Base-by-base conservation (phyloP, 805 yeast genomes). In the Suhomyces sp. region DNA sequence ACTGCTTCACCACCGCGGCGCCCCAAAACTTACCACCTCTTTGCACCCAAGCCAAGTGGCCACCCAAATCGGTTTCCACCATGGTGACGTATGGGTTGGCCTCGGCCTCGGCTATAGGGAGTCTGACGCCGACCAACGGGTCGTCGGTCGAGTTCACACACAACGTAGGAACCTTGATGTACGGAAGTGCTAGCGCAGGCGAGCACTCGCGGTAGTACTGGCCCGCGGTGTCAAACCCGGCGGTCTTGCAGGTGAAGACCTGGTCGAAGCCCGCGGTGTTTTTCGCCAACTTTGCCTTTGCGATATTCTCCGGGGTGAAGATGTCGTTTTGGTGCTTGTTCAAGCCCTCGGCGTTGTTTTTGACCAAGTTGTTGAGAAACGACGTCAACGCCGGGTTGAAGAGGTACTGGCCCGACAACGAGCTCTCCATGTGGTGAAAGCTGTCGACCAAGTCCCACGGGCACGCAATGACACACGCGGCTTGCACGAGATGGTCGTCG, bases 21-120 rank as follows among this genome's bases (percentile, higher is more conserved):
- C 74, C 58, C 96, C 96, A 90, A 60, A 90, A 80, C 42, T 75
- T 73, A 24, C 87, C 87, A 24, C 77, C 71, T 47, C 74, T 69
- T 57, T 79, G 75, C 55, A 83, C 89, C 86, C 87, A 89, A n/a
- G 89, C 94, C 50, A 89, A 76, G 68, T 89, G 96, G 1, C 96
- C 96, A 6, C 96, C 96, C 49, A 80, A 74, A 42, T 79, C 76
- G 6, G 92, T 86, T 54, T 83, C 79, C 5, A 84, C 74, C 61
- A 86, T 58, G 44, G 80, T 69, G 33, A 83, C 69, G 62, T 79
- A 82, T 1, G 96, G 94, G 62, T 88, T 88, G 29, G 64, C 57
- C 40, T 62, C 57, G 19, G 81, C 76, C 54, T 84, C 86, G 13
- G 63, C 64, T 36, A 66, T 64, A 1, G 94, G 94, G 24, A 87